Conservation (phyloP, 1,284 basidiomycete species). For the Ceratobasidium sp. region DNA sequence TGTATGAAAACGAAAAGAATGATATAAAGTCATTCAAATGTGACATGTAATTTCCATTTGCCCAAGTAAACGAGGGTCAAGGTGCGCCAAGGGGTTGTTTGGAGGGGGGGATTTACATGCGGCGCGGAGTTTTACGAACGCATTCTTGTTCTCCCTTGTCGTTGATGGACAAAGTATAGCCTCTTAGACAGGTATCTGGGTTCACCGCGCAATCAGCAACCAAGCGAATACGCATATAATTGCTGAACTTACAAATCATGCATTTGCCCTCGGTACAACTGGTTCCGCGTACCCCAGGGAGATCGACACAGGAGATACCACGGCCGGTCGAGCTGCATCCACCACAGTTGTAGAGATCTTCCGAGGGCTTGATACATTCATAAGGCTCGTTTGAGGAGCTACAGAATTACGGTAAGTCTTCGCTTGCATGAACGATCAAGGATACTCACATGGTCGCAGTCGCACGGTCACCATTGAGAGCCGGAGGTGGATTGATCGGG, state of each 20-base stretch:
- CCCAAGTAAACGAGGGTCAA: no score
- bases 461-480: constrained; percentile 14
- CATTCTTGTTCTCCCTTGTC: constrained; percentile 18
- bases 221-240: no score
- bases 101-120: constrained; percentile 1
- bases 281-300: constrained; percentile 23
- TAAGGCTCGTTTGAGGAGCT: constrained; percentile 32
- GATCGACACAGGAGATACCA: constrained; percentile 2
- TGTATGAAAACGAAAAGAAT: no score
- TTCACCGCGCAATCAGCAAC: background rate
- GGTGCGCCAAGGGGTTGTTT: background rate
- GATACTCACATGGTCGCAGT: constrained; percentile 21
- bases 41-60: no score
- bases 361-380: constrained; percentile 28
- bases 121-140: constrained; percentile 15
- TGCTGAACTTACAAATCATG: constrained; percentile 17
- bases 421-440: background rate
- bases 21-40: background rate
- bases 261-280: constrained; percentile 23
- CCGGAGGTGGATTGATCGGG: constrained; percentile 11
- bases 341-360: constrained; percentile 27
- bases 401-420: background rate
- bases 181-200: constrained; percentile 24
- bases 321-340: constrained; percentile 23
- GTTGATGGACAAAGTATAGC: constrained; percentile 7